Conservation (phyloP, 2,329 filamentous ascomycete species). For the Lachnellula arida region DNA sequence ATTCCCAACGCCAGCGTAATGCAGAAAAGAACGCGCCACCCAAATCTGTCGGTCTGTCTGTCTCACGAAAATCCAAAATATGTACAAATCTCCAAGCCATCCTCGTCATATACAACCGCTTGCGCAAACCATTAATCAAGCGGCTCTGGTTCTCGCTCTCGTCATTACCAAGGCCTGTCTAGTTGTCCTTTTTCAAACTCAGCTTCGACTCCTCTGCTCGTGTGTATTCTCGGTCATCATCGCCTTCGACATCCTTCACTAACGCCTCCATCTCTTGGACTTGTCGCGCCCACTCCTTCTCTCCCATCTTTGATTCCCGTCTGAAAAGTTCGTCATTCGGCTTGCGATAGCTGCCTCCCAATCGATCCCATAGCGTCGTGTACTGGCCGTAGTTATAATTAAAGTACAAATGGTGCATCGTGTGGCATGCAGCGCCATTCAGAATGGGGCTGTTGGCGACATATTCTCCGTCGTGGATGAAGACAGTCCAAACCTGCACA, state of each 20-base stretch:
- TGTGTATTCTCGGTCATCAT: slow-evolving; percentile 29
- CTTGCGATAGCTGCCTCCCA: slow-evolving; percentile 81
- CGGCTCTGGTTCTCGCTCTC: too few relatives aligned
- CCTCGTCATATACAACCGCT: too few relatives aligned
- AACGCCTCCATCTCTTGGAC: slow-evolving; percentile 65
- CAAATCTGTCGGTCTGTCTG: too few relatives aligned
- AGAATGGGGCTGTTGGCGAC: slow-evolving; percentile 84
- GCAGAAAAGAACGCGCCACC: too few relatives aligned
- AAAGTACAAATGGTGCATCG: slow-evolving; percentile 83
- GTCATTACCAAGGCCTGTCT: too few relatives aligned
- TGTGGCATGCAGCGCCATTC: slow-evolving; percentile 93
- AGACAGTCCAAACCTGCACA: slow-evolving; percentile 94
- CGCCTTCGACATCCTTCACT: slow-evolving; percentile 48
- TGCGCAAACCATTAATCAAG: too few relatives aligned
- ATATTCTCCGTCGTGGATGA: slow-evolving; percentile 96
- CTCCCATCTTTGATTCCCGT: slow-evolving; percentile 79
- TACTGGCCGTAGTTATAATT: slow-evolving; percentile 95
- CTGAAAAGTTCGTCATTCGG: slow-evolving; percentile 83
- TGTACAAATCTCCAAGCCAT: too few relatives aligned
- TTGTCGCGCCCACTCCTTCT: slow-evolving; percentile 75
- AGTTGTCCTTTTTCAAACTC: too few relatives aligned
- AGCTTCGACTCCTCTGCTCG: too few relatives aligned
- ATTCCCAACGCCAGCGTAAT: too few relatives aligned
- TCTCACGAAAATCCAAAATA: too few relatives aligned
- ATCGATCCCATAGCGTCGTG: slow-evolving; percentile 84